Evolutionary conservation across 2,329 filamentous ascomycete species (phyloP).

Genomic region (Colletotrichum karsti): DNA sequence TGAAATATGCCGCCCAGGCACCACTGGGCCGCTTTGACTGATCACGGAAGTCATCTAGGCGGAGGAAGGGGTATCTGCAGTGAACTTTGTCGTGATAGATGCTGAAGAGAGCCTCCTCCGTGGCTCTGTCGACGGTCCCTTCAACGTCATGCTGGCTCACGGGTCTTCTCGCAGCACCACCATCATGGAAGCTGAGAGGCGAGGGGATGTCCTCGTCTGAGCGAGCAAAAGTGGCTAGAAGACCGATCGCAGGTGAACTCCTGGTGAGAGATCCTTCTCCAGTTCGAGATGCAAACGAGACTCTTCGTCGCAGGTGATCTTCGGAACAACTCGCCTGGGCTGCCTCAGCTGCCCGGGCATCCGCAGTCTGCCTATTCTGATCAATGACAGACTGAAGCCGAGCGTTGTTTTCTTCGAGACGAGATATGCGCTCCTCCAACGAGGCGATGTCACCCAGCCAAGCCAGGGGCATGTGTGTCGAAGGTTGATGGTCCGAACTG

Average conservation of each 20-base stretch:
- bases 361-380: not conserved
- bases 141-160: not conserved
- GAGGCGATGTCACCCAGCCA: not conserved
- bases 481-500: constrained; percentile 30
- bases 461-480: not conserved
- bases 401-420: not conserved
- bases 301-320: not conserved
- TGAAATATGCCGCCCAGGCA: constrained; percentile 37
- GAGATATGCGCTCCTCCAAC: not conserved
- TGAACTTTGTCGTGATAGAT: constrained; percentile 37
- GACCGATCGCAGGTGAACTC: not conserved
- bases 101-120: constrained; percentile 33
- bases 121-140: not conserved
- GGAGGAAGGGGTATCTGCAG: constrained; percentile 36
- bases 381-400: constrained; percentile 4
- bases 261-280: not conserved
- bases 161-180: not conserved
- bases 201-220: not conserved
- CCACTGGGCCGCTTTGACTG: not conserved
- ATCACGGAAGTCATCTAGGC: constrained; percentile 29
- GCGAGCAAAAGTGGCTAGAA: not conserved
- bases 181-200: not conserved
- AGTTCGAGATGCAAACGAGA: not conserved
- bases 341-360: not conserved
- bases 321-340: not conserved